phyloP scores from a whole-genome alignment of 768 basidiomycete species.

The Trametes punicea region DNA sequence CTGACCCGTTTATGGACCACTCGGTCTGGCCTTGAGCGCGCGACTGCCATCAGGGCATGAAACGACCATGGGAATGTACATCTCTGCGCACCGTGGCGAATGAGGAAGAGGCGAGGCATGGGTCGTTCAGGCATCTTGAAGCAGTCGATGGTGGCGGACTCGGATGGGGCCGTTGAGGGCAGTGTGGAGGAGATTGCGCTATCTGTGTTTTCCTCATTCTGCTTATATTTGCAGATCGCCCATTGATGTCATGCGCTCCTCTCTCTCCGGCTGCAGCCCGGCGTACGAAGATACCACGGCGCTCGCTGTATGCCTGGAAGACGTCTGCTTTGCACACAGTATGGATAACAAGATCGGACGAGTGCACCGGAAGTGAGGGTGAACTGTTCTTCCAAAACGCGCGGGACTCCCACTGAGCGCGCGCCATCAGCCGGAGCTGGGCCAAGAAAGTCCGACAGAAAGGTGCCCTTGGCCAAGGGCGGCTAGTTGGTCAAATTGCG shows the following conservation, averaged over 20 bases:
- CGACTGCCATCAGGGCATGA: conserved; percentile 44
- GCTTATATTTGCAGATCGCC: background rate
- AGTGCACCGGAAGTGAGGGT: background rate
- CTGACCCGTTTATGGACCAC: conserved; percentile 85
- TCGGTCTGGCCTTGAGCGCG: conserved; percentile 75
- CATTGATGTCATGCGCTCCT: conserved; percentile 3
- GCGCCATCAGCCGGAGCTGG: background rate
- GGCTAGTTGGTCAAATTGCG: background rate
- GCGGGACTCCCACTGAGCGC: background rate
- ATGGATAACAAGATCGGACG: conserved; percentile 1
- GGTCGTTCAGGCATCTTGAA: conserved; percentile 22
- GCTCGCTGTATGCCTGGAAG: background rate
- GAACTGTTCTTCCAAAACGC: background rate
- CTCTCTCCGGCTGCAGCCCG: conserved; percentile 4
- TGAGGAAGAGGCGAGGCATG: conserved; percentile 51
- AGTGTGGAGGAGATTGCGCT: background rate
- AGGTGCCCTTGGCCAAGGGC: background rate
- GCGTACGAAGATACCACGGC: too few relatives aligned
- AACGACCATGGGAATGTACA: background rate
- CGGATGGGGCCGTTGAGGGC: background rate
- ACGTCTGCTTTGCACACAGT: background rate
- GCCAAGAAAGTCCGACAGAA: conserved; percentile 10
- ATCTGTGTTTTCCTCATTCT: background rate
- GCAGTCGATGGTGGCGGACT: background rate
- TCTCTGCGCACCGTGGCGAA: conserved; percentile 45